phyloP scores from a whole-genome alignment of 306 rosid species.

The Cicer arietinum region DNA sequence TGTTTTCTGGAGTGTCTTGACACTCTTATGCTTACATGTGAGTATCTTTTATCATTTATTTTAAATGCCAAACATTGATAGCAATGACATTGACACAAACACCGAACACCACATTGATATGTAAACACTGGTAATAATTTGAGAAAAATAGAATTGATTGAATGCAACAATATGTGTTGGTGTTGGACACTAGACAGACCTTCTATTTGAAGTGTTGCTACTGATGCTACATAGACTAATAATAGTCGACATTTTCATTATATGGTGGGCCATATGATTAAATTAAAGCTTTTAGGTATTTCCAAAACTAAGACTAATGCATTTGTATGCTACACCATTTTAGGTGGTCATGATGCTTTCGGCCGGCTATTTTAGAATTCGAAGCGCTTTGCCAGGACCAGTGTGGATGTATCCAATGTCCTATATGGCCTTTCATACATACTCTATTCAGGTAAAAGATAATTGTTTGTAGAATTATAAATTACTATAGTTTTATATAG shows the following conservation, averaged over 20 bases:
- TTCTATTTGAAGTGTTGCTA: no score
- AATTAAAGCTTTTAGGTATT: neutral
- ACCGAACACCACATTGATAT: no score
- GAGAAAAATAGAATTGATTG: no score
- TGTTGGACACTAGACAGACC: no score
- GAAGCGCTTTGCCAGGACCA: slow-evolving; percentile 78
- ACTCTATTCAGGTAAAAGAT: slow-evolving; percentile 84
- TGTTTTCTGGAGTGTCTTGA: slow-evolving; percentile 85
- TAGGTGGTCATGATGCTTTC: slow-evolving; percentile 98
- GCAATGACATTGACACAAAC: no score
- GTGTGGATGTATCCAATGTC: slow-evolving; percentile 91
- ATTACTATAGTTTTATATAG: neutral
- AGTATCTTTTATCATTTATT: slow-evolving; percentile 43
- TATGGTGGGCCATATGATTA: neutral
- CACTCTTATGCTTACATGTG: slow-evolving; percentile 79
- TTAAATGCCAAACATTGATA: neutral
- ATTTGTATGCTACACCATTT: slow-evolving; percentile 41
- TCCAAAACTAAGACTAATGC: slow-evolving; percentile 36
- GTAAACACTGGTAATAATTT: no score
- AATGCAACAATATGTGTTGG: no score
- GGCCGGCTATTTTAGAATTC: slow-evolving; percentile 92
- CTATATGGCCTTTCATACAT: slow-evolving; percentile 86
- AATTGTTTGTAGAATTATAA: neutral
- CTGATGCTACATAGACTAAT: no score
- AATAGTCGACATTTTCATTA: neutral